Conservation (phyloP, 495 filamentous ascomycete genomes). For the Neurospora africana region DNA sequence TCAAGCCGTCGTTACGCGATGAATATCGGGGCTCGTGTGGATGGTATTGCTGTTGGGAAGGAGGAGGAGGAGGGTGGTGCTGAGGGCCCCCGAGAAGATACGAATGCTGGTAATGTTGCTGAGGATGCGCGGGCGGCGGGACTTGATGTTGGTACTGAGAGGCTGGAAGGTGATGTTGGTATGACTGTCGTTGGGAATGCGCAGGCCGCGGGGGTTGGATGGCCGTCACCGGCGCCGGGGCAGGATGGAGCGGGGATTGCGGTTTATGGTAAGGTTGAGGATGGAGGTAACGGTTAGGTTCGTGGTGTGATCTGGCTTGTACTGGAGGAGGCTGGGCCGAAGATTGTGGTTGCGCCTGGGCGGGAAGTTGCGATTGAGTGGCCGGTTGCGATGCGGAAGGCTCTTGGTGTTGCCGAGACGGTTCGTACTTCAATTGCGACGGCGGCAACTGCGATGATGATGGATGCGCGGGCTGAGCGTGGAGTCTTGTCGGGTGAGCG, state of each 20-base stretch:
- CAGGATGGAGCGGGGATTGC: neutral
- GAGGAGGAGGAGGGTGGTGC: constrained; percentile 3
- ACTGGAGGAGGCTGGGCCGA: neutral
- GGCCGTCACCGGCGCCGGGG: neutral
- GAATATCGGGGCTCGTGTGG: constrained; percentile 1
- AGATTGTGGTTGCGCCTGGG: neutral
- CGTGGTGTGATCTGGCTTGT: constrained; percentile 1
- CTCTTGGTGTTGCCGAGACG: neutral
- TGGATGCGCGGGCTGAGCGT: neutral
- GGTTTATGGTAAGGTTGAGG: neutral
- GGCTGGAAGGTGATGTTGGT: neutral
- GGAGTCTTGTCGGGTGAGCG: constrained; percentile 9
- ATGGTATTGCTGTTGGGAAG: constrained; percentile 3
- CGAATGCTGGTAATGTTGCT: constrained; percentile 4
- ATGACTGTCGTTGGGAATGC: neutral
- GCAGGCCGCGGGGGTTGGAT: neutral
- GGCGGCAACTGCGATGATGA: constrained; percentile 1
- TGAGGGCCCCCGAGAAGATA: constrained; percentile 1
- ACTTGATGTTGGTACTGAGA: neutral
- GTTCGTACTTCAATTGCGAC: constrained; percentile 1
- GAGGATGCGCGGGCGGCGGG: neutral
- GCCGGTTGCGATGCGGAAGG: neutral
- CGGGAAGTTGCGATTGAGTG: neutral
- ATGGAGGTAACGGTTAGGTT: neutral
- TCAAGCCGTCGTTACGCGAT: neutral